Evolutionary conservation across 1,139 yeast genomes (phyloP).

Genomic region (Kodamaea sp.): DNA sequence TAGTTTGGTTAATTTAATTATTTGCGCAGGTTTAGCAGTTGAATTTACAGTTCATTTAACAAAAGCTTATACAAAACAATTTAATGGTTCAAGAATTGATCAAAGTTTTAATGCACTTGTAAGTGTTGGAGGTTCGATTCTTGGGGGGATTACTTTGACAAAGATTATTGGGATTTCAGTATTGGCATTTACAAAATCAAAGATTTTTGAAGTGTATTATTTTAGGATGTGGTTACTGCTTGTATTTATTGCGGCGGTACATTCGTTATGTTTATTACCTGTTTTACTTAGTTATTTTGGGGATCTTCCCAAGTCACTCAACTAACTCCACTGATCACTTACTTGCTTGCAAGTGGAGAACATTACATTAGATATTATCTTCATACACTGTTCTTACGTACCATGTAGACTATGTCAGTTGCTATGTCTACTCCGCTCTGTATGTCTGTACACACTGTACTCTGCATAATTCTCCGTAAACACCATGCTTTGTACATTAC

Average conservation of each 20-base stretch:
- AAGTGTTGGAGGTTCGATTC: conserved; percentile 80
- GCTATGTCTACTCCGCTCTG: too few species aligned
- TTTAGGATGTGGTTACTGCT: conserved; percentile 95
- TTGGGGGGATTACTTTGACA: conserved; percentile 87
- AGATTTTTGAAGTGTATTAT: conserved; percentile 86
- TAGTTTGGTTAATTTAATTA: conserved; percentile 79
- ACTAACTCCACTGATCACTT: too few species aligned
- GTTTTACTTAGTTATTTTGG: conserved; percentile 48
- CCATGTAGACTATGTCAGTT: too few species aligned
- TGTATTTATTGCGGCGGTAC: conserved; percentile 71
- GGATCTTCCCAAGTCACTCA: too few species aligned
- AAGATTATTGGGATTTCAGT: conserved; percentile 85
- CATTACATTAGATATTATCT: too few species aligned
- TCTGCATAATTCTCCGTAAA: too few species aligned
- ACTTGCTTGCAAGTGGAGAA: too few species aligned
- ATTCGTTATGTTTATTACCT: conserved; percentile 77
- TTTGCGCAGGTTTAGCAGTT: conserved; percentile 88
- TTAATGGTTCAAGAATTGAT: conserved; percentile 1
- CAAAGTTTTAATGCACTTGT: conserved; percentile 47
- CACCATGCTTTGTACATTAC: too few species aligned
- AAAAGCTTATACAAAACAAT: conserved; percentile 56
- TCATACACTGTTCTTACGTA: too few species aligned
- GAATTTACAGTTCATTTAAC: conserved; percentile 90
- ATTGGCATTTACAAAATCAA: conserved; percentile 78
- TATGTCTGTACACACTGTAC: too few species aligned